A percentile compares a stretch with the other conserved stretches of the same genome.
phyloP scores from a whole-genome alignment of 768 basidiomycete genomes.

The Kwoniella botswanensis region DNA sequence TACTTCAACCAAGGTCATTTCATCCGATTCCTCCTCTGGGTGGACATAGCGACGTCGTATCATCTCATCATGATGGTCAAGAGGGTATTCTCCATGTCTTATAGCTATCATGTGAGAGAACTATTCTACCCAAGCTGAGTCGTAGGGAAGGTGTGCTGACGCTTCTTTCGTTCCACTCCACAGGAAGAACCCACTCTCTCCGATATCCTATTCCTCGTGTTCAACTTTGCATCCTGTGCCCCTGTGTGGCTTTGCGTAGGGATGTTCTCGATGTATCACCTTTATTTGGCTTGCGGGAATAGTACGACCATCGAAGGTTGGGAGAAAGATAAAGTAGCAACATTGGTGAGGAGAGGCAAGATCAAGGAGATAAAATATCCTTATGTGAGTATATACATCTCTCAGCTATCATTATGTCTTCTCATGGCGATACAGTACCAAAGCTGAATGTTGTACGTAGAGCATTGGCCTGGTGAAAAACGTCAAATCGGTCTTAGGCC shows the following conservation, averaged over 20 bases:
- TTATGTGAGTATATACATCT: conserved; percentile 67
- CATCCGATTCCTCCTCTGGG: conserved; percentile 88
- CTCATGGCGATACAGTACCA: background rate
- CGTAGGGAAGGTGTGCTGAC: background rate
- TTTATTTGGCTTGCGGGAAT: conserved; percentile 75
- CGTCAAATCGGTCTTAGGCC: conserved; percentile 76
- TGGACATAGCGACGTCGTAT: conserved; percentile 85
- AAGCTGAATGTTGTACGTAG: conserved; percentile 59
- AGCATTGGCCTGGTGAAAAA: conserved; percentile 78
- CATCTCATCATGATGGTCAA: conserved; percentile 60
- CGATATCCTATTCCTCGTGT: conserved; percentile 81
- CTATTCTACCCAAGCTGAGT: background rate
- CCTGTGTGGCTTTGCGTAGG: conserved; percentile 89
- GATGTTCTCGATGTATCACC: conserved; percentile 89
- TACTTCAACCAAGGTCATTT: conserved; percentile 80
- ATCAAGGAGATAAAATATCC: conserved; percentile 92
- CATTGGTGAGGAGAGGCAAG: conserved; percentile 80
- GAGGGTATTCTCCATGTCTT: conserved; percentile 19
- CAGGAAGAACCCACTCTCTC: conserved; percentile 71
- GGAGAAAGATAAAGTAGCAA: conserved; percentile 95
- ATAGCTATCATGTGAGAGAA: conserved; percentile 15
- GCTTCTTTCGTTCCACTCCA: background rate
- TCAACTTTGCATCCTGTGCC: conserved; percentile 82
- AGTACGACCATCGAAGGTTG: conserved; percentile 95
- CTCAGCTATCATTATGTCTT: background rate